A percentile compares a stretch with the other conserved stretches of the same genome.
phyloP scores from a whole-genome alignment of 2,329 filamentous ascomycete genomes.

The Capronia americana region DNA sequence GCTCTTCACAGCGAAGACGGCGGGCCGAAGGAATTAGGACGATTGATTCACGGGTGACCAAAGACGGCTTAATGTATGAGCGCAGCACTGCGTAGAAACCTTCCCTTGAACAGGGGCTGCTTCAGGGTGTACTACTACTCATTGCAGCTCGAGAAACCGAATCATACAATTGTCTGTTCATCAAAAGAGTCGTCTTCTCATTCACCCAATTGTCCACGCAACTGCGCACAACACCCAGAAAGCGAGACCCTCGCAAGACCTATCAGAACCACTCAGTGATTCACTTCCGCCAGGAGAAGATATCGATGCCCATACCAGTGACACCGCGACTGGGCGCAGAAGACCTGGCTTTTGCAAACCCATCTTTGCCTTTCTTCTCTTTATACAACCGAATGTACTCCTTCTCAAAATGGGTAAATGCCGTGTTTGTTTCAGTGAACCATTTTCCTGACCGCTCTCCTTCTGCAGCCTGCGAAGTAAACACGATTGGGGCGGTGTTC shows the following conservation, averaged over 20 bases:
- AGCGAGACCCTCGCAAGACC: background rate
- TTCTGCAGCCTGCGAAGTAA: background rate
- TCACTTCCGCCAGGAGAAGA: conserved; percentile 18
- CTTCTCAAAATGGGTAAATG: conserved; percentile 14
- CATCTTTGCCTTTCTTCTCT: background rate
- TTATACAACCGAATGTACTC: conserved; percentile 1
- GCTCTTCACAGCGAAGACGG: background rate
- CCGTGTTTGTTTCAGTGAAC: conserved; percentile 12
- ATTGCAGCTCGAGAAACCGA: background rate
- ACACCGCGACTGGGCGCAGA: background rate
- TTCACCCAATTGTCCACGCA: background rate
- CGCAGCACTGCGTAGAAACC: background rate
- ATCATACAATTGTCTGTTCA: background rate
- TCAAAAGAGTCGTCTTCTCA: background rate
- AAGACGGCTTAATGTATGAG: background rate
- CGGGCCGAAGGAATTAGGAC: background rate
- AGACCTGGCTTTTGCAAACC: background rate
- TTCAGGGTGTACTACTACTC: background rate
- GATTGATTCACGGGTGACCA: background rate
- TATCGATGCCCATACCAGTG: conserved; percentile 3
- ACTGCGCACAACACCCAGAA: background rate
- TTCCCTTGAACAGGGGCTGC: background rate
- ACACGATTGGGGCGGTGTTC: background rate
- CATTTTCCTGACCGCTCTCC: background rate
- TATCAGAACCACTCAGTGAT: background rate